Conservation (phyloP, 2,329 filamentous ascomycete genomes). For the Fusarium hostae region DNA sequence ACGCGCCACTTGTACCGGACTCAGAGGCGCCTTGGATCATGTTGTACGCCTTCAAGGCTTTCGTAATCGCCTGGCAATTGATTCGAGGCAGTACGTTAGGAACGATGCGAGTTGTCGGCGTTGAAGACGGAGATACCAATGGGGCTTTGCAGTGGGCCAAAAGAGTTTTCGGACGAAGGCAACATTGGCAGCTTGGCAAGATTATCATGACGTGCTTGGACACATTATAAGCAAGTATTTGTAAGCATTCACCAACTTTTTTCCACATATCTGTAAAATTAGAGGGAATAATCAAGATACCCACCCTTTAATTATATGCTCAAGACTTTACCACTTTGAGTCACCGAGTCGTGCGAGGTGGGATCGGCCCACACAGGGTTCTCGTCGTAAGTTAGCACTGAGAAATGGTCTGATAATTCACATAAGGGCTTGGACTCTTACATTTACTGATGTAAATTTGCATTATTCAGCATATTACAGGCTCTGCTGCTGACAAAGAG, state of each 20-base stretch:
- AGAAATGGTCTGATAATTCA: neutral
- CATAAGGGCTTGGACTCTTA: too few relatives aligned
- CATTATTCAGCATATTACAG: neutral
- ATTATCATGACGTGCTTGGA: constrained; percentile 17
- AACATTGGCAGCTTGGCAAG: constrained; percentile 11
- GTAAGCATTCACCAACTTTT: too few relatives aligned
- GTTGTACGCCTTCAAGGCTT: constrained; percentile 54
- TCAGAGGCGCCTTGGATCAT: constrained; percentile 53
- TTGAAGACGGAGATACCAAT: constrained; percentile 5
- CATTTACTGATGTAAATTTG: neutral
- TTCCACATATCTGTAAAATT: neutral
- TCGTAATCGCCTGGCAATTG: constrained; percentile 55
- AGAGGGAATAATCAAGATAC: neutral
- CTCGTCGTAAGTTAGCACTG: neutral
- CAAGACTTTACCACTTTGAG: neutral
- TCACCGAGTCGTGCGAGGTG: neutral
- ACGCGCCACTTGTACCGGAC: constrained; percentile 37
- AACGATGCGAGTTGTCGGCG: constrained; percentile 41
- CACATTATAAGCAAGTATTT: neutral
- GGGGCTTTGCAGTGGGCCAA: constrained; percentile 11
- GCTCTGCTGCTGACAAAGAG: neutral
- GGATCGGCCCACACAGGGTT: neutral
- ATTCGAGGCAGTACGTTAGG: constrained; percentile 45
- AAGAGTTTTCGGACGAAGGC: constrained; percentile 4
- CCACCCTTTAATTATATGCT: fast-evolving